A percentile compares a stretch with the other conserved stretches of the same genome.
Conservation (phyloP, 176 grass and related monocot species). For the Raddia guianensis region DNA sequence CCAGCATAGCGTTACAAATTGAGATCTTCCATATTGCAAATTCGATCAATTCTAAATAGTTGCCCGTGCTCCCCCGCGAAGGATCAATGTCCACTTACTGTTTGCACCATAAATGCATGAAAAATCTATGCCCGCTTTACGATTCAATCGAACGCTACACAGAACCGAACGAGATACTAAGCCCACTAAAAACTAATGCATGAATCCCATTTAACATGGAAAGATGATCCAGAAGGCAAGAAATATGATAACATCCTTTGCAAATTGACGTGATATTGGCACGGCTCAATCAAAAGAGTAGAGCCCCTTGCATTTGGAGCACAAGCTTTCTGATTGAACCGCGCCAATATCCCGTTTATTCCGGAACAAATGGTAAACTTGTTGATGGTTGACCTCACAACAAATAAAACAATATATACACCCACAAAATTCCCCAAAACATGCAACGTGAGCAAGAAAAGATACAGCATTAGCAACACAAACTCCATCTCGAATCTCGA, state of each 20-base stretch:
- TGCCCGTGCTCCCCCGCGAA: not conserved
- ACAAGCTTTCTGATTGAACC: conserved; percentile 85
- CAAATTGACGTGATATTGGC: conserved; percentile 80
- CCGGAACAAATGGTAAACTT: not conserved
- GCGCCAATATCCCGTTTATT: conserved; percentile 62
- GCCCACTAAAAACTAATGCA: not conserved
- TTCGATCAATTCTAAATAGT: not conserved
- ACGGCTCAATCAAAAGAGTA: conserved; percentile 92
- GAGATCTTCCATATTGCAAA: not conserved
- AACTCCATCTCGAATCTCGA: not conserved
- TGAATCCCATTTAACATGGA: not conserved
- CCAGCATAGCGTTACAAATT: not conserved
- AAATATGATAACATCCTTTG: not conserved
- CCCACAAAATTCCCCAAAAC: not conserved
- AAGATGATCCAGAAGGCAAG: not conserved
- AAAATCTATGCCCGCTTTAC: not conserved
- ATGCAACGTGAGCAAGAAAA: not conserved
- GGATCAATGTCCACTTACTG: not conserved
- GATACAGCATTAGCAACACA: not conserved
- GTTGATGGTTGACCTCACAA: not conserved
- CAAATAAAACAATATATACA: not conserved
- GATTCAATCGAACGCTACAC: not conserved
- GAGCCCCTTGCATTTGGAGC: conserved; percentile 42
- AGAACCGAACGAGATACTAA: not conserved
- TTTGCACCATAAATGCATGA: not conserved